Evolutionary conservation across 306 rosid species (phyloP).

Genomic region (Crotalaria pallida): DNA sequence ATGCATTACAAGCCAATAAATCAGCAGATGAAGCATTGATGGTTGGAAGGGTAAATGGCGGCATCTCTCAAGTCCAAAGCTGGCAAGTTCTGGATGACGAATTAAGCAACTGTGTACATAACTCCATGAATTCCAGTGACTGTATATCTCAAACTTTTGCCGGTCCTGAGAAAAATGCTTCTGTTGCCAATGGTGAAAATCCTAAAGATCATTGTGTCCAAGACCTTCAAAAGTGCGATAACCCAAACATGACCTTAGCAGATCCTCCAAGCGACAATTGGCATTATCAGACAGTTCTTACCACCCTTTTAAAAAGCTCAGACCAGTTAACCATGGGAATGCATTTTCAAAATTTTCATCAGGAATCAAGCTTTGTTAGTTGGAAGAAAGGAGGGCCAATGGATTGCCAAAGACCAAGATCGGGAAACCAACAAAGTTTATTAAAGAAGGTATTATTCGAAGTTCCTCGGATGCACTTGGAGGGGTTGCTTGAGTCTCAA

Average conservation of each 20-base stretch:
- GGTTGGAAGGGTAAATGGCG: conserved; percentile 42
- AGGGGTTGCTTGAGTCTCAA: conserved; percentile 37
- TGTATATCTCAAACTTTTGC: conserved; percentile 73
- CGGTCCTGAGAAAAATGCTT: conserved; percentile 38
- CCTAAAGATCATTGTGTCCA: conserved; percentile 10
- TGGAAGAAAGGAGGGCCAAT: conserved; percentile 43
- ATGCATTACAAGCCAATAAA: conserved; percentile 39
- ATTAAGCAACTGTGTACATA: conserved; percentile 49
- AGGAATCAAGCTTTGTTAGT: conserved; percentile 50
- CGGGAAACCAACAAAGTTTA: conserved; percentile 43
- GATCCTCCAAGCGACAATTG: conserved; percentile 40
- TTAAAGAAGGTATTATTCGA: conserved; percentile 68
- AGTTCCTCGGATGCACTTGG: conserved; percentile 69
- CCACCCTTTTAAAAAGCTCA: conserved; percentile 48
- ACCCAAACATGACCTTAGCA: conserved; percentile 36
- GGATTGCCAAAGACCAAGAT: conserved; percentile 34
- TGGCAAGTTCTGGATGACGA: conserved; percentile 78
- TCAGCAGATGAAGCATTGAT: conserved; percentile 39
- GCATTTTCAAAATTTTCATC: conserved; percentile 32
- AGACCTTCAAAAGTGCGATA: conserved; percentile 38
- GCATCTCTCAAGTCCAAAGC: conserved; percentile 60
- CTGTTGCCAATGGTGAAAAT: conserved; percentile 27
- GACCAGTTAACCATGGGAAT: conserved; percentile 43
- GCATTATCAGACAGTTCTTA: conserved; percentile 59
- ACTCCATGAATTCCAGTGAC: conserved; percentile 73